Percentiles rank a stretch among this genome's conserved stretches.
These are phyloP conservation scores for Ophiostoma novo-ulmi DNA, from an alignment of 2,329 filamentous ascomycete species.

Conservation along the genomic window DNA sequence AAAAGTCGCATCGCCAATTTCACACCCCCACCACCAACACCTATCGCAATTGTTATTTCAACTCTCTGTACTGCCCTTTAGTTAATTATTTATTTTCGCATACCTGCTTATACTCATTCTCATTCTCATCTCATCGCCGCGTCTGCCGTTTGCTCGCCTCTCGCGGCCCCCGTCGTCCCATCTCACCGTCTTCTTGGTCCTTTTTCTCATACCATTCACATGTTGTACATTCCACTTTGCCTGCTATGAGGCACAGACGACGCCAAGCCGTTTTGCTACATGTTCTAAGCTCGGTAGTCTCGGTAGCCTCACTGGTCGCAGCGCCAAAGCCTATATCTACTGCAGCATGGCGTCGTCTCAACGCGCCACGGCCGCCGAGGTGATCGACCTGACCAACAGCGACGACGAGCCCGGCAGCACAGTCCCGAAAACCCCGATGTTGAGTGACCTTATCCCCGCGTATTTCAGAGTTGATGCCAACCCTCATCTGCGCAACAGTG, in stretches of 20 bases:
- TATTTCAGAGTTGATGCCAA: neutral
- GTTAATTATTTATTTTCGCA: neutral
- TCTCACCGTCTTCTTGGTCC: neutral
- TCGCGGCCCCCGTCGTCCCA: neutral
- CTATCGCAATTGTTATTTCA: neutral
- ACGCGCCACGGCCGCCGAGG: conserved; percentile 13
- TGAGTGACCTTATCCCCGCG: conserved; percentile 13
- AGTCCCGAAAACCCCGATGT: neutral
- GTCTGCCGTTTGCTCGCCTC: neutral
- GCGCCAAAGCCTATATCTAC: neutral
- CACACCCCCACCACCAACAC: neutral
- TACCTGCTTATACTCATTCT: neutral
- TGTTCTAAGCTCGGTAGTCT: neutral
- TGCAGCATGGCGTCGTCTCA: conserved; percentile 20
- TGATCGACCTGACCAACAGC: conserved; percentile 26
- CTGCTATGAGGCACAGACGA: conserved; percentile 21
- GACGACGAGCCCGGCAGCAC: conserved; percentile 23
- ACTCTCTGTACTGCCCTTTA: no score
- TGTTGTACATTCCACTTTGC: conserved; percentile 15
- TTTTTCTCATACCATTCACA: conserved; percentile 9
- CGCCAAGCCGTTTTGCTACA: neutral
- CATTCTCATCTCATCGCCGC: neutral
- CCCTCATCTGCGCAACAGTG: neutral
- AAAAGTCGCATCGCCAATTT: neutral
- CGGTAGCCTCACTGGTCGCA: conserved; percentile 12